Conservation (phyloP, 2,329 filamentous ascomycete genomes). For the Pestalotiopsis sp. region DNA sequence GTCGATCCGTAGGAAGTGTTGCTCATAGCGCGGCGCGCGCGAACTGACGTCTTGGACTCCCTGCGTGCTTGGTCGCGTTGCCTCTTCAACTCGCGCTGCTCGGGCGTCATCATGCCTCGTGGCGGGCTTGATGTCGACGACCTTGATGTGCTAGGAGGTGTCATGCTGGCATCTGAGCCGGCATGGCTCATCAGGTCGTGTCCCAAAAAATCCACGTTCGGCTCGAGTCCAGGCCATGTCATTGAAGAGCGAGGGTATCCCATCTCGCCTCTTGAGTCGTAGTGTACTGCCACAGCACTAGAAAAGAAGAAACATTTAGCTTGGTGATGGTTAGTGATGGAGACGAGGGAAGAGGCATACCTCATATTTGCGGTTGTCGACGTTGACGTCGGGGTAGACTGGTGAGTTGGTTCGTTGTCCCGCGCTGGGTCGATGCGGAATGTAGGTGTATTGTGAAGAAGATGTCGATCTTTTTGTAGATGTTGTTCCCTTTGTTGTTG, state of each 20-base stretch:
- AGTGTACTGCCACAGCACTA: slow-evolving; percentile 52
- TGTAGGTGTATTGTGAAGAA: slow-evolving; percentile 24
- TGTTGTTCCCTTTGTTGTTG: slow-evolving; percentile 24
- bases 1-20: slow-evolving; percentile 37
- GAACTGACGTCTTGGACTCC: slow-evolving; percentile 56
- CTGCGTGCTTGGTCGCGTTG: slow-evolving; percentile 63
- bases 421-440: slow-evolving; percentile 36
- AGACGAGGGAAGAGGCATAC: slow-evolving; percentile 27
- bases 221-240: slow-evolving; percentile 52
- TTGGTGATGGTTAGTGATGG: slow-evolving; percentile 14
- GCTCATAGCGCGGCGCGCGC: slow-evolving; percentile 55
- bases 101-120: slow-evolving; percentile 54
- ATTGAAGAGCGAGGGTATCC: slow-evolving; percentile 51
- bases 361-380: slow-evolving; percentile 37
- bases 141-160: slow-evolving; percentile 51
- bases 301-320: slow-evolving; percentile 37
- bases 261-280: slow-evolving; percentile 55
- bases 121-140: slow-evolving; percentile 63
- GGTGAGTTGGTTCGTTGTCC: slow-evolving; percentile 28
- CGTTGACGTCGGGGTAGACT: slow-evolving; percentile 21
- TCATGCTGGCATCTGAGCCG: slow-evolving; percentile 53
- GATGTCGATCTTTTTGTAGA: slow-evolving; percentile 21
- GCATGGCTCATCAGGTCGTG: slow-evolving; percentile 48
- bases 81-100: slow-evolving; percentile 65
- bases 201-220: slow-evolving; percentile 40